Conservation (phyloP, 1,284 basidiomycete genomes). For the Leccinum pallidistipes region DNA sequence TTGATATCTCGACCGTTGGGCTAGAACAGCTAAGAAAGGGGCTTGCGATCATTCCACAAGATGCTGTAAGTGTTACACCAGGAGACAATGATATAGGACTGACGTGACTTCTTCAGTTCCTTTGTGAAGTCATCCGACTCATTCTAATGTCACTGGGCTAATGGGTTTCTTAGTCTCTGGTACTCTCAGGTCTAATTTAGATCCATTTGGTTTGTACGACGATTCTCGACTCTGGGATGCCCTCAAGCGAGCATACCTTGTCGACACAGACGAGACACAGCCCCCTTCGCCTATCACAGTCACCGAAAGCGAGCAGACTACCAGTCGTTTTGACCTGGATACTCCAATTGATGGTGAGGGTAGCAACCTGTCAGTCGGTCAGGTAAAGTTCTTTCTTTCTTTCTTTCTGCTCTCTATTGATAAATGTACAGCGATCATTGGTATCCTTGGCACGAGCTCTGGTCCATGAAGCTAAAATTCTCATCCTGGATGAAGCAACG, state of each 20-base stretch:
- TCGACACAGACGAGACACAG: slow-evolving; percentile 43
- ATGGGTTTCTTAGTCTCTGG: slow-evolving; percentile 57
- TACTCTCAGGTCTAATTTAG: slow-evolving; percentile 78
- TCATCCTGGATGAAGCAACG: slow-evolving; percentile 80
- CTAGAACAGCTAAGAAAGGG: slow-evolving; percentile 62
- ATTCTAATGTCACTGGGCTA: background rate
- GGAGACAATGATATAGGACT: background rate
- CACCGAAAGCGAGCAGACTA: background rate
- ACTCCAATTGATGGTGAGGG: slow-evolving; percentile 86
- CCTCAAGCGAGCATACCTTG: slow-evolving; percentile 74
- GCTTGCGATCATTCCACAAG: slow-evolving; percentile 90
- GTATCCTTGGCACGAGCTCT: slow-evolving; percentile 82
- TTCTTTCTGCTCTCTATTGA: background rate
- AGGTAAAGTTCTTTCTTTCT: slow-evolving; percentile 45
- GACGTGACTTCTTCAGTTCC: slow-evolving; percentile 12
- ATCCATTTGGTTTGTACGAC: slow-evolving; percentile 74
- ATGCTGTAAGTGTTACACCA: slow-evolving; percentile 55
- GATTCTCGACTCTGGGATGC: slow-evolving; percentile 84
- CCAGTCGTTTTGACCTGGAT: slow-evolving; percentile 75
- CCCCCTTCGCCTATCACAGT: background rate
- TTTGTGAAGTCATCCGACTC: slow-evolving; percentile 16
- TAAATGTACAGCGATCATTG: slow-evolving; percentile 61
- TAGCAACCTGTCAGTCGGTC: slow-evolving; percentile 72
- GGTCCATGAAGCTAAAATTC: slow-evolving; percentile 74
- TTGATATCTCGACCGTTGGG: slow-evolving; percentile 69